Evolutionary conservation across 2,329 filamentous ascomycete species (phyloP).

Genomic region (Pyricularia grisea): DNA sequence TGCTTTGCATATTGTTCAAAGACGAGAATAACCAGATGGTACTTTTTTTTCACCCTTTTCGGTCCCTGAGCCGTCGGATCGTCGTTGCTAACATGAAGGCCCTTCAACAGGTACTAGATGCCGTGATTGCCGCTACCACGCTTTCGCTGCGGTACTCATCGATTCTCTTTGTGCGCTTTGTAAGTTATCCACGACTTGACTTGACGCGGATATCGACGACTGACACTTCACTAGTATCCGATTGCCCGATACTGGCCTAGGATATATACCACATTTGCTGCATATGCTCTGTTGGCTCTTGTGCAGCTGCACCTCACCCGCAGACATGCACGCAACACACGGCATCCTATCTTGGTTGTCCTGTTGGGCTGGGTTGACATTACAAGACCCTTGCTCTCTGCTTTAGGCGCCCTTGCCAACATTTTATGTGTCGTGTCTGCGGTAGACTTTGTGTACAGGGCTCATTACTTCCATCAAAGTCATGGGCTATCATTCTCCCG

Average conservation of each 20-base stretch:
- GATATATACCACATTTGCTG: neutral
- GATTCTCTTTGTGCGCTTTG: slow-evolving; percentile 7
- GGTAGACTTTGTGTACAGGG: slow-evolving; percentile 69
- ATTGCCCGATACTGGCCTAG: neutral
- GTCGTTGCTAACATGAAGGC: neutral
- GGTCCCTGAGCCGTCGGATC: neutral
- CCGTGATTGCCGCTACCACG: slow-evolving; percentile 5
- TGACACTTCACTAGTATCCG: neutral
- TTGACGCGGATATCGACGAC: neutral
- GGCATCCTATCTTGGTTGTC: neutral
- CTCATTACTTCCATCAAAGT: slow-evolving; percentile 55
- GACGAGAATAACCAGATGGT: neutral
- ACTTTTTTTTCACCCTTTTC: too few relatives aligned
- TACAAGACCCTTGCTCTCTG: slow-evolving; percentile 39
- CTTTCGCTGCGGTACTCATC: slow-evolving; percentile 3
- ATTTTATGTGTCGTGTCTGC: slow-evolving; percentile 56
- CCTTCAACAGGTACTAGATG: slow-evolving; percentile 4
- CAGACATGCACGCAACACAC: neutral
- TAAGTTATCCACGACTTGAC: neutral
- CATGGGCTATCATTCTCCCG: slow-evolving; percentile 77
- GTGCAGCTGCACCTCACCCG: neutral
- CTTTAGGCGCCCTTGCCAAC: slow-evolving; percentile 59
- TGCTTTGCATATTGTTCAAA: neutral
- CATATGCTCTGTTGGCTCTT: too few relatives aligned
- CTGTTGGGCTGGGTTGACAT: neutral